Percentiles rank a stretch among this genome's conserved stretches.
Conservation (phyloP, 371 early-diverging fungal species). For the Cokeromyces recurvatus region DNA sequence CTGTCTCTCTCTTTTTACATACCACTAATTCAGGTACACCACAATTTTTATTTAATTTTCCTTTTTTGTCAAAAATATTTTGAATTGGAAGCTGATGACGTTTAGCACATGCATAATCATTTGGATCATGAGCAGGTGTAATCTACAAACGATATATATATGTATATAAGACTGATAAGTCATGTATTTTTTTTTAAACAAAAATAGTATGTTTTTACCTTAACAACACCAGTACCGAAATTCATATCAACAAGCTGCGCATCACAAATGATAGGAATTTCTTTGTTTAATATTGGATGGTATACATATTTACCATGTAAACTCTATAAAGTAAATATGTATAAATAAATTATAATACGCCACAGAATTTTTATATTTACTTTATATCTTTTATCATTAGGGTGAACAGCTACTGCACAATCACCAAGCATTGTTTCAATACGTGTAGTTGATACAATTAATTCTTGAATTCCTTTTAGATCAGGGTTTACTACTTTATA, state of each 20-base stretch:
- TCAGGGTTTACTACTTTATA: conserved; percentile 59
- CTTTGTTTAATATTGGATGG: conserved; percentile 81
- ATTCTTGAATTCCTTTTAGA: conserved; percentile 46
- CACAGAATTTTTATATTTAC: conserved; percentile 8
- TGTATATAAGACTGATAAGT: too few species aligned
- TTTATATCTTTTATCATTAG: conserved; percentile 83
- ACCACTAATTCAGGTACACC: conserved; percentile 54
- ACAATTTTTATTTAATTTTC: conserved; percentile 62
- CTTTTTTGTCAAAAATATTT: conserved; percentile 84
- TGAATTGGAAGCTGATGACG: conserved; percentile 79
- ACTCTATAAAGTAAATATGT: conserved; percentile 29
- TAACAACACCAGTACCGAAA: conserved; percentile 98
- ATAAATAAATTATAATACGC: too few species aligned
- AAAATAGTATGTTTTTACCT: conserved; percentile 61
- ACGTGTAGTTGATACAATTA: conserved; percentile 96
- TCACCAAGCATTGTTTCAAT: conserved; percentile 99
- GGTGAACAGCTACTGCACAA: conserved; percentile 95
- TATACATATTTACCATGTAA: conserved; percentile 78
- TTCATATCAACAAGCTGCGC: conserved; percentile 86
- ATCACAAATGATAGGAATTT: conserved; percentile 88
- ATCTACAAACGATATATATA: conserved; percentile 46
- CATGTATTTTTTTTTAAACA: too few species aligned
- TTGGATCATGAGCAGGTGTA: conserved; percentile 97
- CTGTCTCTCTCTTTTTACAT: conserved; percentile 12
- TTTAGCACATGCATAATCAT: conserved; percentile 92